Evolutionary conservation across 768 basidiomycete genomes (phyloP), one percentile per base, ranked within the genome.

Genomic region (Pleurotus tuber-regium): DNA sequence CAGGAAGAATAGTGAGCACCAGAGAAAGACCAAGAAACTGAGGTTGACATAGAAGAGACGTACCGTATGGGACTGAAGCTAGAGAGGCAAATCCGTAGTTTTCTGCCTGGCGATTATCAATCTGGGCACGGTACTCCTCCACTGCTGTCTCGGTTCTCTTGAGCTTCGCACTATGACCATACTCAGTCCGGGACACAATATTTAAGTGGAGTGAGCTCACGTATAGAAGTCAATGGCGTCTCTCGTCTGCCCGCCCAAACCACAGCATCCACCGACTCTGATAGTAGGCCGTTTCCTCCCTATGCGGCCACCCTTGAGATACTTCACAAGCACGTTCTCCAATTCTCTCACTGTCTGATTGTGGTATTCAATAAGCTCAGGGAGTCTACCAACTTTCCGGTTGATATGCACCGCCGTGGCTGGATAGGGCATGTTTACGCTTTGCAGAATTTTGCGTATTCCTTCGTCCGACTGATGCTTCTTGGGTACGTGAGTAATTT

Each of bases 151-250:
- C 83, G 6, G 82, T 78, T 14, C 75, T 74, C 38, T 62, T 60
- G 14, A 71, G 55, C 33, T 66, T 65, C 10, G 59, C 54, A 4
- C 68, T 71, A 30, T 5, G 18, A 35, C 16, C 31, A 40, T 9
- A 19, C 1, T 28, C 33, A 25, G 30, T 28, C 18, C 3, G 9
- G 43, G 26, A 29, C 46, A 19, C 21, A n/a, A 60, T 60, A 10
- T 29, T 61, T 57, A 59, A 9, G 46, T 41, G 29, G 28, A 50
- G n/a, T 2, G 35, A 35, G 24, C 79, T 48, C 56, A 85, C 81
- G 78, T 80, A 64, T 86, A 84, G 64, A 78, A 84, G 54, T 91
- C 85, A 54, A 92, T 89, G 0, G 89, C 88, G 61, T 92, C 90
- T 62, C 72, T 77, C 61, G 79, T 85, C 47, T 73, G 62, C 0